Evolutionary conservation across 768 basidiomycete species (phyloP), one percentile per base, ranked within the genome.

Genomic region (Leccinum disarticulatum): DNA sequence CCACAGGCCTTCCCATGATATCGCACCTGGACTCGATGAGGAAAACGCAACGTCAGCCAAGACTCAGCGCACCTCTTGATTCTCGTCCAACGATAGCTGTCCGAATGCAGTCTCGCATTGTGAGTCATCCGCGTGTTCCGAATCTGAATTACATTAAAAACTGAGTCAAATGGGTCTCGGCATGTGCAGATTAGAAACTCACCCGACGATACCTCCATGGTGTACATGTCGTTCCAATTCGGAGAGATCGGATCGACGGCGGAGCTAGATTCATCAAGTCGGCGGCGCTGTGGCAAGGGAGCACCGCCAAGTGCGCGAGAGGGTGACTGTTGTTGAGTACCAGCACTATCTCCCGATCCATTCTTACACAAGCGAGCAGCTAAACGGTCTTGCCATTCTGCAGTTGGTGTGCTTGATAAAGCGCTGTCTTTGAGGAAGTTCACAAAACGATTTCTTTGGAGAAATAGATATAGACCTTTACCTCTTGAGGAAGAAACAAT

Each of bases 1-100:
- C 92, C 92, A 64, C 88, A 88, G 3, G 83, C 78, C 73, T 85
- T 81, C 14, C 92, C 90, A 59, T 95, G 94, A 69, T 87, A 95
- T 58, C 93, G 87, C 49, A 95, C 83, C 86, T 95, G 69, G 17
- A n/a, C 35, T 54, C 3, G 6, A 27, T 72, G 56, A 70, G 61
- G 49, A 61, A 61, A 60, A 10, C 36, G 27, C 11, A 50, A 19
- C 17, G 36, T 47, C 50, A 22, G 48, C 59, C 19, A 13, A 52
- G 22, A 35, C 15, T 13, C 27, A 51, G 68, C 25, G 10, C 63
- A 88, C 90, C 76, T 91, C 88, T 66, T 82, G 84, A 67, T 89
- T 84, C 68, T 91, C 89, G 61, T 90, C 88, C 46, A 91, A 74
- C 7, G 90, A 91, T 22, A 91, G 69, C 62, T 87, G 83, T 14